Percentiles rank a stretch among this genome's conserved stretches.
phyloP scores from a whole-genome alignment of 164 flowering plant species.

The Vitis riparia region DNA sequence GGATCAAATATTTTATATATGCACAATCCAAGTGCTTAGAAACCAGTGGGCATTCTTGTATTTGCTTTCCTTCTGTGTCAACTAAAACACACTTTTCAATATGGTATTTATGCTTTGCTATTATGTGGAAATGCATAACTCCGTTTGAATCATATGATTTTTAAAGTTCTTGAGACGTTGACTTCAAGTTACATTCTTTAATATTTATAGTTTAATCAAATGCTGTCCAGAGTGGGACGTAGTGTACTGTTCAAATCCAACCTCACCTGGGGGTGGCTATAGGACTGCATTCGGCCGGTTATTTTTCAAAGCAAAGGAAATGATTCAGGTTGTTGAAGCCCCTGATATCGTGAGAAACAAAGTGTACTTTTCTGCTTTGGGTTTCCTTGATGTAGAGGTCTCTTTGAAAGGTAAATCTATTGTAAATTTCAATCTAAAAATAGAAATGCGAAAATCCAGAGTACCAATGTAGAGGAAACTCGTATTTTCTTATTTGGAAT shows the following conservation, averaged over 20 bases:
- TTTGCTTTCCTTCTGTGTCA: no score
- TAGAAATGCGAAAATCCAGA: neutral
- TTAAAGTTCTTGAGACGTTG: no score
- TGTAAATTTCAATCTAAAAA: neutral
- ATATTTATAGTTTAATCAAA: neutral
- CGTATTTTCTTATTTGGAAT: no score
- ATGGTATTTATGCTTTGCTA: neutral
- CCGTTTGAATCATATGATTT: no score
- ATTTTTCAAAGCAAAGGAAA: constrained; percentile 77
- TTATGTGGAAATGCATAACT: no score
- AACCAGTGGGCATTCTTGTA: no score
- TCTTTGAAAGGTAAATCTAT: constrained; percentile 67
- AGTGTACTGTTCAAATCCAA: constrained; percentile 82
- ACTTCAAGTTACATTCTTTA: no score
- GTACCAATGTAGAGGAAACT: neutral
- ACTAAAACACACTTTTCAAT: no score
- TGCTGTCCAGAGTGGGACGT: constrained; percentile 89
- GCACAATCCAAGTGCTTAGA: no score
- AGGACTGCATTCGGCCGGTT: constrained; percentile 85
- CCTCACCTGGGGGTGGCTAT: constrained; percentile 95
- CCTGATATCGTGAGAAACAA: constrained; percentile 78
- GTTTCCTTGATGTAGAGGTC: constrained; percentile 85
- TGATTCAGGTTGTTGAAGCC: constrained; percentile 85
- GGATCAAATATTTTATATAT: no score
- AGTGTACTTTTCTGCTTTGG: constrained; percentile 75